Percentiles rank a stretch among this genome's conserved stretches.
Conservation (phyloP, 225 moss, liverwort and hornwort species). For the Pleurozium schreberi region DNA sequence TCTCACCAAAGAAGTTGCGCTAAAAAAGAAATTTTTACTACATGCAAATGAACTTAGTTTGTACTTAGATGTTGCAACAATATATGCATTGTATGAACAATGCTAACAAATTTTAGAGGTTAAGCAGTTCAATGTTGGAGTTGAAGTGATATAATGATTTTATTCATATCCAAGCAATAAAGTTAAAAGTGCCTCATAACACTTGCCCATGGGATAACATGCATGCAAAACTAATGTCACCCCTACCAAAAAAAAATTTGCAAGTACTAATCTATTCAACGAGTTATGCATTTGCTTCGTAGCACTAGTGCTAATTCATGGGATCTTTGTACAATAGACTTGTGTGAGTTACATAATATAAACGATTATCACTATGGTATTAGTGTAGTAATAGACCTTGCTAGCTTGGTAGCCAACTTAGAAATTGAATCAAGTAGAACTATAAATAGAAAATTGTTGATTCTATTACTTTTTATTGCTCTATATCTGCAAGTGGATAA, state of each 20-base stretch:
- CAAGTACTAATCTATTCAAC: fast-evolving
- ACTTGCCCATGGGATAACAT: background rate
- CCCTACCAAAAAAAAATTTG: fast-evolving
- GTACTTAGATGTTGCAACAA: too few species aligned
- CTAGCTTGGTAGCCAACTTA: background rate
- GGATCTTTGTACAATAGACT: background rate
- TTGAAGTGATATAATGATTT: background rate
- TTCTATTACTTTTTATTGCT: background rate
- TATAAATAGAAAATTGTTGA: background rate
- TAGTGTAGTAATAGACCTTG: background rate
- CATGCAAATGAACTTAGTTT: too few species aligned
- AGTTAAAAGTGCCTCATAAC: background rate
- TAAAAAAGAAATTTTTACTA: too few species aligned
- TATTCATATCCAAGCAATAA: background rate
- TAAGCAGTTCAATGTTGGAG: background rate
- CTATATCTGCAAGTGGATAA: background rate
- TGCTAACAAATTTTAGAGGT: too few species aligned
- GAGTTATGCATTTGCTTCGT: fast-evolving
- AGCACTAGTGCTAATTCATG: background rate
- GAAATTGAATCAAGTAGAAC: background rate
- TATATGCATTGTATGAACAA: too few species aligned
- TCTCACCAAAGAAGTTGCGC: too few species aligned
- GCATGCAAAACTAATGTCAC: background rate
- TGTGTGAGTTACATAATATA: background rate
- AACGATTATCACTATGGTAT: background rate